phyloP scores from a whole-genome alignment of 371 early-diverging fungal species.

The Parasitella parasitica region DNA sequence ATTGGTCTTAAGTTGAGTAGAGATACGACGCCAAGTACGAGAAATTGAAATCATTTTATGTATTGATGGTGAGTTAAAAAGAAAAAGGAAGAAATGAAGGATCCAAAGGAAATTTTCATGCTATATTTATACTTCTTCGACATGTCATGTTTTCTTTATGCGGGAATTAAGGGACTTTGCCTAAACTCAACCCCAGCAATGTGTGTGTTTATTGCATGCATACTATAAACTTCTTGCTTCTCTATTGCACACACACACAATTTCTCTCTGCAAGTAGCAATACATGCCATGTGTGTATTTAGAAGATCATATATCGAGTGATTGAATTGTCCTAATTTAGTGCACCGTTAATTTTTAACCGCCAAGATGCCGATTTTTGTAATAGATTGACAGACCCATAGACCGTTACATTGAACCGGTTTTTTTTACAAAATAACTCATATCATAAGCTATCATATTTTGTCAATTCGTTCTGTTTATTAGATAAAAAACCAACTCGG shows the following conservation, averaged over 20 bases:
- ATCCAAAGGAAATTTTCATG: neutral
- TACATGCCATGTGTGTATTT: neutral
- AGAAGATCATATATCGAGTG: neutral
- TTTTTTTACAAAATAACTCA: neutral
- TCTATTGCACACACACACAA: neutral
- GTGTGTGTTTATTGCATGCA: neutral
- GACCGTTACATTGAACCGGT: neutral
- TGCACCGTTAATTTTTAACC: neutral
- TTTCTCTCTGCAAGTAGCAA: neutral
- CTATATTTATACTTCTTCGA: neutral
- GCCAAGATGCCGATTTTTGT: neutral
- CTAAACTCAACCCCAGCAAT: neutral
- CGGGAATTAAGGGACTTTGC: neutral
- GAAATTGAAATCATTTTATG: constrained; percentile 22
- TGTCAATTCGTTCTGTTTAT: neutral
- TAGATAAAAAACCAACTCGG: neutral
- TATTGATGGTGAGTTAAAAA: neutral
- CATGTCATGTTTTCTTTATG: neutral
- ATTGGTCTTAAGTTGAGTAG: constrained; percentile 19
- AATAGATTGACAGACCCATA: neutral
- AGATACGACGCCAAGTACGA: constrained; percentile 30
- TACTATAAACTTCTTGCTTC: neutral
- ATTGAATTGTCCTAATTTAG: neutral
- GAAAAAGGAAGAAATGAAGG: neutral
- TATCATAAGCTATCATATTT: neutral